Evolutionary conservation across 768 basidiomycete species (phyloP).

Genomic region (Lenzites betulinus): DNA sequence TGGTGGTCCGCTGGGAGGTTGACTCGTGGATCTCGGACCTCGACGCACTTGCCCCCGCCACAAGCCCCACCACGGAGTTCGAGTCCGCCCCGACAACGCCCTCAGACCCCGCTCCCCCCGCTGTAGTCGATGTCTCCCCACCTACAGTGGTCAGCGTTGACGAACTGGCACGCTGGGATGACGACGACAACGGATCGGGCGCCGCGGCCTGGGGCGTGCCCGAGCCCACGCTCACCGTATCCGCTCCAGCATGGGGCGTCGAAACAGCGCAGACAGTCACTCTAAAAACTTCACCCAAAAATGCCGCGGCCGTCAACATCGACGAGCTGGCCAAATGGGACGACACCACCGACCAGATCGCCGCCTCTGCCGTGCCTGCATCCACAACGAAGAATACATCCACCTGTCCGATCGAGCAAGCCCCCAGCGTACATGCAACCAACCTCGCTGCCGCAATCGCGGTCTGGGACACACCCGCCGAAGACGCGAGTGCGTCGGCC

Average conservation of each 20-base stretch:
- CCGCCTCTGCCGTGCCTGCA: neutral
- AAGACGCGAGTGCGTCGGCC: neutral
- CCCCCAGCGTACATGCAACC: neutral
- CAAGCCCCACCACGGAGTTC: neutral
- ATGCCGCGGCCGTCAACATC: neutral
- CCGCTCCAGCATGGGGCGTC: neutral
- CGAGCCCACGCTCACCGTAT: neutral
- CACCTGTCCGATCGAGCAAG: slow-evolving; percentile 2
- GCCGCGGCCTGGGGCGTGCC: slow-evolving; percentile 2
- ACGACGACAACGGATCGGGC: neutral
- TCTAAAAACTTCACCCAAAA: neutral
- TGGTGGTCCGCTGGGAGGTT: slow-evolving; percentile 33
- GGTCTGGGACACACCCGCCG: neutral
- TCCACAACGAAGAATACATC: neutral
- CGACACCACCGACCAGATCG: neutral
- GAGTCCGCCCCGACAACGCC: neutral
- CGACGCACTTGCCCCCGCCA: neutral
- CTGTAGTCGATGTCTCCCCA: neutral
- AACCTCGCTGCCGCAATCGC: neutral
- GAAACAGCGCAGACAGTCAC: neutral
- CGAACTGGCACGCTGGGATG: neutral
- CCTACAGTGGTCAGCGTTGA: neutral
- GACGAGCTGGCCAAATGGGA: neutral
- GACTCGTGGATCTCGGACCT: slow-evolving; percentile 24
- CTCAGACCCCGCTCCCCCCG: neutral